Conservation (phyloP, 768 basidiomycete genomes). For the Boletus rubescentipes region DNA sequence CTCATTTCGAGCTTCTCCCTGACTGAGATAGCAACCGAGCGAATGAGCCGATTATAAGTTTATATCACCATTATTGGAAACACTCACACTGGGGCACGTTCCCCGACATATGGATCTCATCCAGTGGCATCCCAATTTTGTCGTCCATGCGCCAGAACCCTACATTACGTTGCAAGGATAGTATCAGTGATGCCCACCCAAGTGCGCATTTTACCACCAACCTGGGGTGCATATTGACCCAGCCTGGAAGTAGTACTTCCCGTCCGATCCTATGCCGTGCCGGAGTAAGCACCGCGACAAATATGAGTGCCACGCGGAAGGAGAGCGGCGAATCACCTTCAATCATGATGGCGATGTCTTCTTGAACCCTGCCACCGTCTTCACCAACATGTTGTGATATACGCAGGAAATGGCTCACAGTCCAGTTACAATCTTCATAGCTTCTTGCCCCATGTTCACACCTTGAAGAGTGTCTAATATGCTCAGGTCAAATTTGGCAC, state of each 20-base stretch:
- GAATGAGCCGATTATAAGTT: neutral
- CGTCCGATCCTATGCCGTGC: conserved; percentile 52
- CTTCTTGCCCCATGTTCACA: conserved; percentile 41
- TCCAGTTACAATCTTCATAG: conserved; percentile 60
- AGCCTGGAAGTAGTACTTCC: conserved; percentile 72
- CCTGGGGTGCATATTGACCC: conserved; percentile 68
- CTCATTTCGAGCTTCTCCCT: conserved; percentile 60
- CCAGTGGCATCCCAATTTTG: conserved; percentile 70
- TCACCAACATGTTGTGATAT: conserved; percentile 6
- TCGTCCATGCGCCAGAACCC: conserved; percentile 78
- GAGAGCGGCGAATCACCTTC: conserved; percentile 42
- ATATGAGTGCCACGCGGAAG: conserved; percentile 6
- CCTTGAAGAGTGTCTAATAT: conserved; percentile 18
- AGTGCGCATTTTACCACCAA: conserved; percentile 25
- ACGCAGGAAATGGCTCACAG: conserved; percentile 44
- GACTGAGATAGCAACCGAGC: conserved; percentile 38
- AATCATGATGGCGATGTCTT: conserved; percentile 59
- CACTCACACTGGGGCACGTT: conserved; percentile 70
- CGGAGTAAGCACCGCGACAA: conserved; percentile 16
- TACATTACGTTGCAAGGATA: conserved; percentile 25
- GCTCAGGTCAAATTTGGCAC: conserved; percentile 50
- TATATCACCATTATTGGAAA: neutral
- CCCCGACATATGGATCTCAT: conserved; percentile 70
- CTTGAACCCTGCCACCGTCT: conserved; percentile 43
- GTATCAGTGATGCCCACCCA: neutral